Base-by-base conservation (phyloP, 179 eudicot species). In the Vitellaria paradoxa region DNA sequence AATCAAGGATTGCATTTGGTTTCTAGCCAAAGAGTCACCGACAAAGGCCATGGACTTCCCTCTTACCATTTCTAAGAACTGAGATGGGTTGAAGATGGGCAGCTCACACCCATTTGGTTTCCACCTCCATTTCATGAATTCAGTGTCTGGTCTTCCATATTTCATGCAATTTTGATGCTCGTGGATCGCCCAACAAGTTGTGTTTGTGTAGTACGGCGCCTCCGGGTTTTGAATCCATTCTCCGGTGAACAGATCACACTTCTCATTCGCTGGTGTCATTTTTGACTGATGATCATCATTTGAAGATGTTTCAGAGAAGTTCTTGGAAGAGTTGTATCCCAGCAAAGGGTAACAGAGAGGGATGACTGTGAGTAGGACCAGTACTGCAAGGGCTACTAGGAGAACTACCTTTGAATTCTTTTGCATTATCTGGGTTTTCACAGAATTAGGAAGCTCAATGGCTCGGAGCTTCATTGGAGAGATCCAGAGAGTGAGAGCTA, bases 311-410 rank as follows among this genome's bases (percentile, higher is more conserved):
- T 63, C 76, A 14, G 79, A 72, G 5, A 74, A 11, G 20, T 63
- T 69, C 65, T 65, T 77, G 11, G 76, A 46, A 26, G 76, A 42
- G 45, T 42, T 56, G 56, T 81, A 82, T 40, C 60, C 65, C 6
- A 77, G 68, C 0, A 80, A 40, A 23, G 90, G 85, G 70, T 83
- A 82, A 40, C 76, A 87, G 37, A 87, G 78, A 17, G 90, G 88
- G 55, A 82, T 50, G 42, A 85, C n/a, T 65, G 90, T 82, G 74
- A 42, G 45, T 42, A 85, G 52, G 45, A 87, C 73, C 15, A 85
- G 18, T 23, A 75, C 37, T 23, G 79, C 64, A 3, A 80, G 15
- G 77, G 79, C 84, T 24, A 83, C 21, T 7, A 87, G 77, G 21
- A 82, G 74, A 57, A 80, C 74, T 37, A 84, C 73, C 23, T 70